Conservation (phyloP, 2,329 filamentous ascomycete genomes). For the Colletotrichum echinochloae region DNA sequence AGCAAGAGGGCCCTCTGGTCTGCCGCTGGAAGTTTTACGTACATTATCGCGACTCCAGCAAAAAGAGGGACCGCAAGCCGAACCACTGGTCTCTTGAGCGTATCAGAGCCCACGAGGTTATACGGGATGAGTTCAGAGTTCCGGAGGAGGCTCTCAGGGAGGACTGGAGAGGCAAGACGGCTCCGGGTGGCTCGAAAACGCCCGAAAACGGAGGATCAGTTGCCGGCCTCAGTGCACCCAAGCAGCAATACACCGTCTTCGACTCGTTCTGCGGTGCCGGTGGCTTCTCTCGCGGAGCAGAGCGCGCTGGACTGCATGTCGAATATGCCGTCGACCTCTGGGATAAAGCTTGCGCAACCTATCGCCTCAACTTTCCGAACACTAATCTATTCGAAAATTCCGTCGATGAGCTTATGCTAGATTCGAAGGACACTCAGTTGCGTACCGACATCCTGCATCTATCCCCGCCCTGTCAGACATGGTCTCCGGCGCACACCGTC, state of each 20-base stretch:
- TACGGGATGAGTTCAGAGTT: constrained; percentile 46
- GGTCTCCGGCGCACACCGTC: constrained; percentile 77
- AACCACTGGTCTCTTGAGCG: constrained; percentile 54
- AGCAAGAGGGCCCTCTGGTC: constrained; percentile 55
- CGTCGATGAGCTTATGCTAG: constrained; percentile 62
- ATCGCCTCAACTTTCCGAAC: constrained; percentile 68
- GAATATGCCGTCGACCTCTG: constrained; percentile 75
- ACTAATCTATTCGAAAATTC: constrained; percentile 61
- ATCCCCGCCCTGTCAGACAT: constrained; percentile 82
- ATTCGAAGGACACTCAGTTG: constrained; percentile 45
- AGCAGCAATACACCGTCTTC: constrained; percentile 72
- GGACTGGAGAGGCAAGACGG: constrained; percentile 55
- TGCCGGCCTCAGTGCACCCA: background rate
- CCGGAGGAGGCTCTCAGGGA: constrained; percentile 48
- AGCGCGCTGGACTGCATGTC: constrained; percentile 66
- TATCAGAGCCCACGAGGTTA: constrained; percentile 48
- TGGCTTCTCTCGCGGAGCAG: constrained; percentile 75
- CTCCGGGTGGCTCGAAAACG: constrained; percentile 52
- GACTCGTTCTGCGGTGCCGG: constrained; percentile 82
- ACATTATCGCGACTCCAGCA: constrained; percentile 47
- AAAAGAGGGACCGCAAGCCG: constrained; percentile 42
- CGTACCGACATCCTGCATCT: constrained; percentile 78
- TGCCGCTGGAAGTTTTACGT: constrained; percentile 63
- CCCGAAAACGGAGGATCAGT: background rate
- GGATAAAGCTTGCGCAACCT: constrained; percentile 66